Evolutionary conservation across 106 monocot genomes (phyloP).

Genomic region (Allium cepa): DNA sequence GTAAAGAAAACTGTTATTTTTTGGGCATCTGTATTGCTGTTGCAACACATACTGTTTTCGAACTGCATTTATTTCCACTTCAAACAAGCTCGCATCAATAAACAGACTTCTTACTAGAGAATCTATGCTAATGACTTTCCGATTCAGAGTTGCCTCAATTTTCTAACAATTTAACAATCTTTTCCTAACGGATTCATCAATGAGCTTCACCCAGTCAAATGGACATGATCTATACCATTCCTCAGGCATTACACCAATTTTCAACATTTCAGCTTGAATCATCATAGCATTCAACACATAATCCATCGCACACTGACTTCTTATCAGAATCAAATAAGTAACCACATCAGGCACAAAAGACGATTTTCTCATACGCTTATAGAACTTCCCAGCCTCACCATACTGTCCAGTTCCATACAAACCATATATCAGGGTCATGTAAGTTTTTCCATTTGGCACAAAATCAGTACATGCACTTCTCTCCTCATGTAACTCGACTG

Average conservation of each 20-base stretch:
- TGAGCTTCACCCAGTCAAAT: conserved; percentile 1
- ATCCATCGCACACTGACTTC: conserved; percentile 14
- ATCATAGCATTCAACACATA: conserved; percentile 31
- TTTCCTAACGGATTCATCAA: conserved; percentile 3
- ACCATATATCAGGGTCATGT: conserved; percentile 30
- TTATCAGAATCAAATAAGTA: conserved; percentile 22
- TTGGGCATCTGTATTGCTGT: too few relatives aligned
- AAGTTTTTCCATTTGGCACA: conserved; percentile 11
- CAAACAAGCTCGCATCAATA: too few relatives aligned
- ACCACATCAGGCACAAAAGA: conserved; percentile 22
- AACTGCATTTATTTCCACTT: too few relatives aligned
- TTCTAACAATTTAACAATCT: background rate
- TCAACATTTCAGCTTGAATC: conserved; percentile 40
- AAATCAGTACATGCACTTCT: conserved; percentile 4
- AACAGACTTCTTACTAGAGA: too few relatives aligned
- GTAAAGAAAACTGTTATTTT: too few relatives aligned
- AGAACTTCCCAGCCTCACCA: conserved; percentile 24
- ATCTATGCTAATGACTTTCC: background rate
- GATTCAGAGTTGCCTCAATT: background rate
- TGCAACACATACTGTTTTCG: too few relatives aligned
- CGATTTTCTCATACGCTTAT: conserved; percentile 21
- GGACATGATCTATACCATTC: conserved; percentile 5
- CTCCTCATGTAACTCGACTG: conserved; percentile 15
- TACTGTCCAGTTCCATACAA: conserved; percentile 20
- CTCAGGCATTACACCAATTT: conserved; percentile 19